Base-by-base conservation (phyloP, 345 rosid species). In the Pugionium dolabratum region DNA sequence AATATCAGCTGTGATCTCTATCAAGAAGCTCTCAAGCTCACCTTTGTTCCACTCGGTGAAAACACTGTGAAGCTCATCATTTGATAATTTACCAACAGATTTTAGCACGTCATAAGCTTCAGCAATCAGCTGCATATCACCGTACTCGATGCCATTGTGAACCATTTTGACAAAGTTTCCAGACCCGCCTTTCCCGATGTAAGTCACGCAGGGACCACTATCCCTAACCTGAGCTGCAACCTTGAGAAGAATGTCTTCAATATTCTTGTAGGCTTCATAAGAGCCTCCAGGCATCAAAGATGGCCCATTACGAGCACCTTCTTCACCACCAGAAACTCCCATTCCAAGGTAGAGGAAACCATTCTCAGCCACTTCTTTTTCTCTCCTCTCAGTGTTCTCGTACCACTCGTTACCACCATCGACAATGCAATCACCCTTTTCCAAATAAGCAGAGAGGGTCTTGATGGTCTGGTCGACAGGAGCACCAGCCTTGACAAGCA, bases 371-470 rank as follows among this genome's bases (percentile, higher is more conserved):
- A 82, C 56, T 4, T 85, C 86, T 67, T 87, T 86, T 75, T 79
- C 86, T 66, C 97, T 84, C 78, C 97, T 87, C 84, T 93, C 97
- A 0, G 98, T 90, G 79, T 93, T 93, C 77, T 90, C 96, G 9
- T 93, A 93, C 98, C 98, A 93, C 63, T 93, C 97, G 10, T 93
- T 93, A 65, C 97, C 98, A 67, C 98, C 98, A 69, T 93, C 98
- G 0, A 90, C 84, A 27, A 93, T 93, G 69, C 98, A 93, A 54
- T 90, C 98, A 58, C 97, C 98, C 67, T 89, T 85, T 74, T 93
- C 98, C 84, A 93, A 47, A 76, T 80, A 84, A 18, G 87, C 81
- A 26, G 96, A 82, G 50, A 93, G 94, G 31, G 91, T 86, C 81
- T 87, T 83, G 63, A 93, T 93, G 49, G 97, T 93, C 59, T 81